These are phyloP conservation scores for Euphrasia arctica DNA, from an alignment of 305 asterid species.

Conservation along the genomic window DNA sequence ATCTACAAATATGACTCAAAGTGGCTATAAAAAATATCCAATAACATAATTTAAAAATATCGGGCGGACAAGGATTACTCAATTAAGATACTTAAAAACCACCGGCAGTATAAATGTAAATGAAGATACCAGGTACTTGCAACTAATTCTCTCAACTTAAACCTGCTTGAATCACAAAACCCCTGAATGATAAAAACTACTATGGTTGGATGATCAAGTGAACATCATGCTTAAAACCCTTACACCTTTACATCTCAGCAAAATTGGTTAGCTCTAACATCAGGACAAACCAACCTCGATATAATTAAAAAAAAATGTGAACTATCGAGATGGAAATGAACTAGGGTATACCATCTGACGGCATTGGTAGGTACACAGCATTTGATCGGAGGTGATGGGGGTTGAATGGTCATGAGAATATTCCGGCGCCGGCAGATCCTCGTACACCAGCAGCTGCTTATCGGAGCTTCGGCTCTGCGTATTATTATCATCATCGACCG, in stretches of 20 bases:
- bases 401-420: slow-evolving; percentile 47
- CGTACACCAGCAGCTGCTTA: slow-evolving; percentile 56
- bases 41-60: too few species aligned
- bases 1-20: too few species aligned
- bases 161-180: too few species aligned
- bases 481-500: slow-evolving; percentile 33
- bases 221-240: background rate
- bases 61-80: too few species aligned
- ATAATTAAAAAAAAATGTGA: background rate
- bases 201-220: too few species aligned
- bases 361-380: slow-evolving; percentile 96
- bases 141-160: background rate
- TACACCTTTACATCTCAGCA: too few species aligned
- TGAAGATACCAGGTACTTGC: slow-evolving; percentile 1
- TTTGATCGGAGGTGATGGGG: slow-evolving; percentile 60
- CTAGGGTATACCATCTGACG: slow-evolving; percentile 77
- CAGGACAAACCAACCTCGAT: background rate
- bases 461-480: slow-evolving; percentile 47
- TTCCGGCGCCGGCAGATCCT: slow-evolving; percentile 65
- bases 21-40: too few species aligned
- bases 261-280: slow-evolving; percentile 19
- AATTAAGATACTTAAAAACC: slow-evolving; percentile 1
- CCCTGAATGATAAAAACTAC: too few species aligned
- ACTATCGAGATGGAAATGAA: slow-evolving; percentile 15
- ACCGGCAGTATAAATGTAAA: slow-evolving; percentile 8